Evolutionary conservation across 176 grass and related monocot species (phyloP).

Genomic region (Aegilops speltoides): DNA sequence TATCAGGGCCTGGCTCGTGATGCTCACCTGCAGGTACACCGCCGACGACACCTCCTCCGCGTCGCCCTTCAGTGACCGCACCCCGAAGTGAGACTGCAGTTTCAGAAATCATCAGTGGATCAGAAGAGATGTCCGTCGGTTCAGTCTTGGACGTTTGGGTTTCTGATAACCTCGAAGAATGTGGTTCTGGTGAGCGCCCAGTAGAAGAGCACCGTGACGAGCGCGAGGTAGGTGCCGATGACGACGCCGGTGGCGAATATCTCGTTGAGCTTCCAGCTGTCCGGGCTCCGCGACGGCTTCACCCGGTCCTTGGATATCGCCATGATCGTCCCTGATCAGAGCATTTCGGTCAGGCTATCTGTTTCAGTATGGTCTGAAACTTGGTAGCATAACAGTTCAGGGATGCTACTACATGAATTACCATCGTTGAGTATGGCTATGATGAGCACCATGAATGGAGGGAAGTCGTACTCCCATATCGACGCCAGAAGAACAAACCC

Average conservation of each 20-base stretch:
- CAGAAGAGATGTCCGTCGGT: background rate
- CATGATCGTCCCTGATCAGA: conserved; percentile 78
- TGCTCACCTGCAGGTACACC: conserved; percentile 86
- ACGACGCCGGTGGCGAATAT: conserved; percentile 75
- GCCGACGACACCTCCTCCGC: conserved; percentile 72
- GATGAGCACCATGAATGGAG: conserved; percentile 87
- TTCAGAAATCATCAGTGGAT: background rate
- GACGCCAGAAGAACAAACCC: conserved; percentile 78
- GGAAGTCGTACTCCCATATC: conserved; percentile 89
- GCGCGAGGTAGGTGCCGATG: conserved; percentile 79
- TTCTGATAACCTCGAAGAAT: conserved; percentile 63
- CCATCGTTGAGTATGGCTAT: conserved; percentile 90
- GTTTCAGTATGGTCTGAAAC: background rate
- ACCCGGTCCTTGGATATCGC: conserved; percentile 85
- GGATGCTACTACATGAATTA: conserved; percentile 5
- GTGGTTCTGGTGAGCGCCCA: conserved; percentile 60
- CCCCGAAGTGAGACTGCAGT: conserved; percentile 55
- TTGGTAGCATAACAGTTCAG: no score
- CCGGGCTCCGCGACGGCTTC: conserved; percentile 56
- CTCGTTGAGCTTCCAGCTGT: conserved; percentile 83
- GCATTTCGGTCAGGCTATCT: background rate
- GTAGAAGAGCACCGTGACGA: conserved; percentile 80
- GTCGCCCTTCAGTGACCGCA: conserved; percentile 51
- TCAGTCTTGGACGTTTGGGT: background rate
- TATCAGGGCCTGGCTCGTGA: conserved; percentile 87